Evolutionary conservation across 1,284 basidiomycete species (phyloP), one percentile per base, ranked within the genome.

Genomic region (Apiotrichum brassicae): DNA sequence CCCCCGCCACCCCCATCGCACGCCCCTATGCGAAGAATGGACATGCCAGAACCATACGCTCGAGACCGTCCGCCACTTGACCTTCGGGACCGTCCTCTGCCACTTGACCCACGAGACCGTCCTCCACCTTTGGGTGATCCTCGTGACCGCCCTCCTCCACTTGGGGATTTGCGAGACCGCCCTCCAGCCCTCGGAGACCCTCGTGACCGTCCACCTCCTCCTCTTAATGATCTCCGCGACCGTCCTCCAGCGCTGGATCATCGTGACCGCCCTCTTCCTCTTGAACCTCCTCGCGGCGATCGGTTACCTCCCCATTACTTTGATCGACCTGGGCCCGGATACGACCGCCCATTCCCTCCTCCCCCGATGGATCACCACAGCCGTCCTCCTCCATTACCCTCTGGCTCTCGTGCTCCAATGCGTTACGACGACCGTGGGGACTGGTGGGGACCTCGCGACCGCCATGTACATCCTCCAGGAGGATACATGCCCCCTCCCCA

Each of bases 381-480:
- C 41, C 30, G 14, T 18, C 41, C 41, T 1, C 30, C 22, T 19
- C 30, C 41, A 19, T 18, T 19, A 5, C 28, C 28, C 14, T 19
- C 25, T 12, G 28, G 22, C 24, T 12, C 32, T 1, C 43, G 30
- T 11, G 20, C 6, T 9, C 43, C 22, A 1, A 16, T 24, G n/a
- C 43, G 43, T n/a, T 44, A 35, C 24, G 43, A 44, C 6, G 32
- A 34, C n/a, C 41, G 26, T 30, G 18, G n/a, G 8, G 40, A 42
- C 40, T 44, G 43, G 43, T 44, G 43, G 43, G 43, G 23, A 4
- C 25, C 39, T 19, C 41, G 30, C 20, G 43, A 24, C n/a, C 43
- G 33, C 16, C 18, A 34, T 16, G 7, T 8, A n/a, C 18, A 9
- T 13, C 13, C 19, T 28, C 18, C 16, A 11, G 39, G 30, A 4